phyloP scores from a whole-genome alignment of 768 basidiomycete species.

The Rubroboletus pulcherrimus region DNA sequence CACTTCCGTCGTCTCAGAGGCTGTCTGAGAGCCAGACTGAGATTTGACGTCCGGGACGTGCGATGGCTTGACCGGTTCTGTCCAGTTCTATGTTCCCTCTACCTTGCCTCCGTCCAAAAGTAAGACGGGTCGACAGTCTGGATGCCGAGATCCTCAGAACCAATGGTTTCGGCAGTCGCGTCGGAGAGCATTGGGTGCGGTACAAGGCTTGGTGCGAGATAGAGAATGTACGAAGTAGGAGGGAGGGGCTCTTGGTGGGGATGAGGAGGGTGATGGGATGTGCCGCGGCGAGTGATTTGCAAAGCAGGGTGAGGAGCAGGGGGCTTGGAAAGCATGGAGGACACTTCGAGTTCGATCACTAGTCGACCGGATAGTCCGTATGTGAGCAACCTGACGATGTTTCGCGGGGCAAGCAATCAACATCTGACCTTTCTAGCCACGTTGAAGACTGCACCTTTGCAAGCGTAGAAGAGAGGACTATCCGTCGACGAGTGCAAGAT shows the following conservation, averaged over 20 bases:
- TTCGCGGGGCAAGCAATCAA: too few relatives aligned
- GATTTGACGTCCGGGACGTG: constrained; percentile 12
- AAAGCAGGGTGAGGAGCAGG: constrained; percentile 61
- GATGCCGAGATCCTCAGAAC: constrained; percentile 45
- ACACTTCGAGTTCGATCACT: constrained; percentile 79
- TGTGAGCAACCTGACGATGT: background rate
- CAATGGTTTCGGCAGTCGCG: constrained; percentile 57
- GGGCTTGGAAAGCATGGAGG: constrained; percentile 76
- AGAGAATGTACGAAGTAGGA: constrained; percentile 60
- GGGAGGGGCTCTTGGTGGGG: constrained; percentile 66
- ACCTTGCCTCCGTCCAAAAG: constrained; percentile 70
- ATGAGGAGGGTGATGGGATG: constrained; percentile 60
- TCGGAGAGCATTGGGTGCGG: constrained; percentile 75
- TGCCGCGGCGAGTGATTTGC: constrained; percentile 54
- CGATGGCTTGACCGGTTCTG: constrained; percentile 45
- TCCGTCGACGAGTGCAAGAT: constrained; percentile 39
- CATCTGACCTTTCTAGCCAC: constrained; percentile 62
- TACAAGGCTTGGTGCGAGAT: constrained; percentile 57
- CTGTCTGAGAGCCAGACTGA: constrained; percentile 2
- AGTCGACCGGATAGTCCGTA: background rate
- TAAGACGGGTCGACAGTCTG: constrained; percentile 68
- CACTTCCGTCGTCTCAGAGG: constrained; percentile 17
- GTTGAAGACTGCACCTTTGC: constrained; percentile 82
- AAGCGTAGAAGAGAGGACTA: constrained; percentile 72
- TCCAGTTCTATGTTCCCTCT: constrained; percentile 72